phyloP scores from a whole-genome alignment of 768 basidiomycete genomes.

The Pleurotus pulmonarius region DNA sequence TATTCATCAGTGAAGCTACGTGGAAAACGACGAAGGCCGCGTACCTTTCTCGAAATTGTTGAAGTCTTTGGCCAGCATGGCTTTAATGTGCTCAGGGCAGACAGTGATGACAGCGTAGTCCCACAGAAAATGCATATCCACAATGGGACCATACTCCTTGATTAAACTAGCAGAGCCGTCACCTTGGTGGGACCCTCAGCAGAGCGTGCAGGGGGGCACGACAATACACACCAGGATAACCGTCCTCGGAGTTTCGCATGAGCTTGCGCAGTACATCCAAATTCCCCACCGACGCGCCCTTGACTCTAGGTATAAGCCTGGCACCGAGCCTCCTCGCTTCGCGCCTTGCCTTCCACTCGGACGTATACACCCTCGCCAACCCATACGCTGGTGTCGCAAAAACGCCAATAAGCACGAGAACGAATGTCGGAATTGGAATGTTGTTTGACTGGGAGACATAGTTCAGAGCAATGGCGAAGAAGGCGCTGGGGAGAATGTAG shows the following conservation, averaged over 20 bases:
- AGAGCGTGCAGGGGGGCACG: not conserved
- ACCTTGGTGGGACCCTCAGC: constrained; percentile 21
- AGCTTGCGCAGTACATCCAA: constrained; percentile 39
- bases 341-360: not conserved
- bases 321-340: constrained; percentile 31
- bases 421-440: not conserved
- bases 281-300: constrained; percentile 40
- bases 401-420: not conserved
- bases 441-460: not conserved
- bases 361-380: not conserved
- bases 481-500: not conserved
- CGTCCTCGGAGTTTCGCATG: constrained; percentile 33
- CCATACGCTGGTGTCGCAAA: not conserved
- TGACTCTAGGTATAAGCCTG: constrained; percentile 31
- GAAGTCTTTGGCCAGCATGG: constrained; percentile 44
- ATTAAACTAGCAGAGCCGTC: constrained; percentile 37
- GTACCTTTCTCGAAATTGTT: constrained; percentile 43
- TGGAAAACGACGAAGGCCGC: not conserved
- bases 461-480: not conserved
- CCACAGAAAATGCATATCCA: constrained; percentile 45
- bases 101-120: constrained; percentile 43
- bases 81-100: constrained; percentile 52
- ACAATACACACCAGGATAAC: constrained; percentile 43
- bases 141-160: constrained; percentile 33
- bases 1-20: not conserved